Conservation (phyloP, 2,329 filamentous ascomycete species). For the Pseudocercospora vitis region DNA sequence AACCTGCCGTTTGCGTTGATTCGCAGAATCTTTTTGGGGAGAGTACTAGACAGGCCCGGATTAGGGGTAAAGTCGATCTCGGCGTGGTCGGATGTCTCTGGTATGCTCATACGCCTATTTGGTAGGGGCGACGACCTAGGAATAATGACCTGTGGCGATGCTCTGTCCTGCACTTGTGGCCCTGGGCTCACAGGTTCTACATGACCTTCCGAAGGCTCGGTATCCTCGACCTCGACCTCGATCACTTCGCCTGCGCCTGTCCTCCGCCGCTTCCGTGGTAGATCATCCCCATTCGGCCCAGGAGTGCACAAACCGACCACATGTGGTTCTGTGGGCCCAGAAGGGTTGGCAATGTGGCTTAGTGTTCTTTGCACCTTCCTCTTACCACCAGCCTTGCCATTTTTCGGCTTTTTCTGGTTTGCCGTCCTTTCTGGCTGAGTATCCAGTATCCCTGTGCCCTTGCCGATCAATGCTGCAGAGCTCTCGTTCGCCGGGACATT, state of each 20-base stretch:
- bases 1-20: slow-evolving; percentile 49
- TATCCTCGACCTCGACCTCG: slow-evolving; percentile 17
- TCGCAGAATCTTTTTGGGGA: slow-evolving; percentile 41
- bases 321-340: not conserved
- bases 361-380: slow-evolving; percentile 36
- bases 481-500: not conserved
- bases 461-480: not conserved
- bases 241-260: slow-evolving; percentile 32
- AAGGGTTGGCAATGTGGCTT: slow-evolving; percentile 30
- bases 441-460: slow-evolving; percentile 4
- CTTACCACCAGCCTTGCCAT: slow-evolving; percentile 17
- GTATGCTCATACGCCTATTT: not conserved
- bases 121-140: slow-evolving; percentile 27
- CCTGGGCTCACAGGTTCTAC: not conserved
- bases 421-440: slow-evolving; percentile 19
- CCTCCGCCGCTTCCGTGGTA: slow-evolving; percentile 42
- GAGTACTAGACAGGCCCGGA: slow-evolving; percentile 22
- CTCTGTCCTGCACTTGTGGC: not conserved
- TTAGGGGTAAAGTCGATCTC: slow-evolving; percentile 7
- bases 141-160: slow-evolving; percentile 25
- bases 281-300: slow-evolving; percentile 32
- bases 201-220: not conserved
- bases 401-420: slow-evolving; percentile 21
- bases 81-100: not conserved
- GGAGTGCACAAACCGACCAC: slow-evolving; percentile 6